Conservation (phyloP, 768 basidiomycete genomes). For the Fistulinella prunicolor region DNA sequence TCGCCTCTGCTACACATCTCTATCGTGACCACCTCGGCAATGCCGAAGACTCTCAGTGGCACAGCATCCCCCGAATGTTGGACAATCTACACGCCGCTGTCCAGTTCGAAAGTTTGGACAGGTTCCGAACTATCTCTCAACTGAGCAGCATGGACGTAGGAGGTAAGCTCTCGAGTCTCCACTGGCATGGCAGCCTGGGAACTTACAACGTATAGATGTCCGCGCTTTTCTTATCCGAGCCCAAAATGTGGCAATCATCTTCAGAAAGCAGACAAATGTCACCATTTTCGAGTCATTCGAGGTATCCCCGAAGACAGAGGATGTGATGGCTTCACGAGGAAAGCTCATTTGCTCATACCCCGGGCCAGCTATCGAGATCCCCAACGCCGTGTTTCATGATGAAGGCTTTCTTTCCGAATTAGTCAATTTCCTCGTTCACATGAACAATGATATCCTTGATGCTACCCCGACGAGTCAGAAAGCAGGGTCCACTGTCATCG, state of each 20-base stretch:
- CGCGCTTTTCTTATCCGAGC: conserved; percentile 36
- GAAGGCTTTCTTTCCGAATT: conserved; percentile 32
- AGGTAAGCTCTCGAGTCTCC: neutral
- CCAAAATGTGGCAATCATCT: conserved; percentile 44
- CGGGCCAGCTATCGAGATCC: neutral
- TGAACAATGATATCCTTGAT: conserved; percentile 32
- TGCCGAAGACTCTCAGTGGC: conserved; percentile 27
- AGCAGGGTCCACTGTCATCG: neutral
- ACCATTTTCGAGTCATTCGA: conserved; percentile 39
- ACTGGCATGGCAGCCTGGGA: neutral
- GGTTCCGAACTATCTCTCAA: neutral
- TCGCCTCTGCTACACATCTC: conserved; percentile 15
- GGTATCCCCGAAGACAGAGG: conserved; percentile 32
- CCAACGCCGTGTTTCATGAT: neutral
- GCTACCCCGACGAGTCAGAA: conserved; percentile 19
- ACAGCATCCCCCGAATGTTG: conserved; percentile 31
- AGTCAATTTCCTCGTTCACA: conserved; percentile 33
- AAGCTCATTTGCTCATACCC: neutral
- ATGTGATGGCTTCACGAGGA: neutral
- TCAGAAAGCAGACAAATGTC: neutral
- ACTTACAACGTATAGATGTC: conserved; percentile 28
- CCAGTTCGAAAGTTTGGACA: neutral
- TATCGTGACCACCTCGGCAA: conserved; percentile 15
- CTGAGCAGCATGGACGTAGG: conserved; percentile 2
- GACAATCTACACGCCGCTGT: conserved; percentile 16